Evolutionary conservation across 306 rosid species (phyloP), one percentile per base, ranked within the genome.

Genomic region (Hylodesmum podocarpum): DNA sequence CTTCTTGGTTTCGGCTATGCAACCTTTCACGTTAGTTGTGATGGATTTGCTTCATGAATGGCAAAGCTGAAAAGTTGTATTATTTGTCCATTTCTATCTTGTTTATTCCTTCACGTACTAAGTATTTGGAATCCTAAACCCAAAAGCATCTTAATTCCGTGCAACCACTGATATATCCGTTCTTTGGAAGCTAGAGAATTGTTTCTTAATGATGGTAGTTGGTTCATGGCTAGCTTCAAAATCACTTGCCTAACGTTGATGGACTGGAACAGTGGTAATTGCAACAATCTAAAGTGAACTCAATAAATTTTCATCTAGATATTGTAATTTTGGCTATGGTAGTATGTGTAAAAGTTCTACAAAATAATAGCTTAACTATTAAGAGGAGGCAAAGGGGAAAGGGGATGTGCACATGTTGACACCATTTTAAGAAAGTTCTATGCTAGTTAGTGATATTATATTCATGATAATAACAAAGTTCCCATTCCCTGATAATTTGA

Each of bases 51-150:
- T 78, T 29, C 72, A 73, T 61, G 47, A 78, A 81, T 51, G 67
- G 85, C 70, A 80, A 77, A 51, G 71, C 11, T 57, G 22, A 73
- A 78, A 78, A 77, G 75, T 73, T 68, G 61, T 59, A 44, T 31
- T 31, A 34, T 69, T 76, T 82, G 85, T 76, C 78, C 46, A 76
- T 72, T 63, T 79, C 51, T 11, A 50, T 19, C 50, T 25, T 57
- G 25, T 27, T 79, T 4, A 51, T 76, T 76, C 77, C 77, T 57
- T 58, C 63, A 40, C 77, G 70, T 64, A 55, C 75, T 27, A 57
- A 15, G 70, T 27, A 57, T 59, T 46, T 70, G 70, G 68, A n/a
- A 58, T 76, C 72, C 61, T 5, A 9, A 76, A 59, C 66, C 71
- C 8, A 13, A 65, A 59, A 50, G 73, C 81, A 19, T 21, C 70